Evolutionary conservation across 306 rosid genomes (phyloP).

Genomic region (Quercus variabilis): DNA sequence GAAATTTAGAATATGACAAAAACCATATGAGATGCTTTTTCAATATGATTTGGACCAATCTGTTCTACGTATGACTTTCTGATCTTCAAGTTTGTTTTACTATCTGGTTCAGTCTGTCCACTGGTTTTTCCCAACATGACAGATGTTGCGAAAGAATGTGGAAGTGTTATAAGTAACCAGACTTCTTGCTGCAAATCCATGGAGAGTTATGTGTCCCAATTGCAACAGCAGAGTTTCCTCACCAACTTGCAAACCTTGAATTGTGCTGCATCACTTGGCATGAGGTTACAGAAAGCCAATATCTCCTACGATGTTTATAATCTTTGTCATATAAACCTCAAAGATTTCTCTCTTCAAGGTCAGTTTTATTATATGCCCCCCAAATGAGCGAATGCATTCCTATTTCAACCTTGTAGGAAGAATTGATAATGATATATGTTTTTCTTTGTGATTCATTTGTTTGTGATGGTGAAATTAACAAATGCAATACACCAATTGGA

Average conservation of each 20-base stretch:
- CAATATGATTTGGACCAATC: background rate
- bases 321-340: slow-evolving; percentile 59
- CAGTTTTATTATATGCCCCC: slow-evolving; percentile 19
- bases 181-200: slow-evolving; percentile 53
- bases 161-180: slow-evolving; percentile 32
- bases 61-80: slow-evolving; percentile 21
- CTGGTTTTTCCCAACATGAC: slow-evolving; percentile 47
- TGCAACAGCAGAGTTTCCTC: slow-evolving; percentile 67
- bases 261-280: slow-evolving; percentile 64
- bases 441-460: slow-evolving; percentile 4
- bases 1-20: background rate
- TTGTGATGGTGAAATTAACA: slow-evolving; percentile 21
- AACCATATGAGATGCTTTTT: background rate
- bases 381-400: background rate
- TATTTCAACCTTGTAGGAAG: slow-evolving; percentile 3
- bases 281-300: slow-evolving; percentile 49
- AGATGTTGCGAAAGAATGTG: slow-evolving; percentile 45
- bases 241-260: slow-evolving; percentile 74
- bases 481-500: slow-evolving; percentile 42
- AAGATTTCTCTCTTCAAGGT: slow-evolving; percentile 84
- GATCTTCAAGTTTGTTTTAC: slow-evolving; percentile 20
- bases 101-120: slow-evolving; percentile 55
- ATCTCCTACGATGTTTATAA: slow-evolving; percentile 43
- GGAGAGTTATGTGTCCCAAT: slow-evolving; percentile 47
- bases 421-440: slow-evolving; percentile 19